Percentiles rank a stretch among this genome's conserved stretches.
Evolutionary conservation across 192 early-diverging fungal species (phyloP).

Genomic region (Mortierella hygrophila): DNA sequence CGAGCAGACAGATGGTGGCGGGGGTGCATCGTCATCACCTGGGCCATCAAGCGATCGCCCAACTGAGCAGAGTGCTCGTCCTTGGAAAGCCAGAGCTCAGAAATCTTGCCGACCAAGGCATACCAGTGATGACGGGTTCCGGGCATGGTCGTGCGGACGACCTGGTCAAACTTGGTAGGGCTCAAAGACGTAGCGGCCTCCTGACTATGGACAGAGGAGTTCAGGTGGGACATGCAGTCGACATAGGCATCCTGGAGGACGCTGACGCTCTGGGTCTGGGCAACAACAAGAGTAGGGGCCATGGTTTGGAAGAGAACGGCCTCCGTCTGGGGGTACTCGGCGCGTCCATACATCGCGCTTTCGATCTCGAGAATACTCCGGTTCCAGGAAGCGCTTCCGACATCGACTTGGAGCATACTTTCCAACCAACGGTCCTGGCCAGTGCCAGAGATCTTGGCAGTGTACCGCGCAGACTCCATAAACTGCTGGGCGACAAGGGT

Average conservation of each 20-base stretch:
- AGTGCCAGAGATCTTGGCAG: constrained; percentile 47
- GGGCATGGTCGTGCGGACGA: constrained; percentile 37
- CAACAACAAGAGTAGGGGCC: constrained; percentile 48
- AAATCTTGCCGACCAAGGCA: constrained; percentile 52
- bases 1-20: constrained; percentile 38
- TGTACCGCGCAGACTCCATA: constrained; percentile 53
- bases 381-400: constrained; percentile 47
- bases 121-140: constrained; percentile 56
- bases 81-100: constrained; percentile 51
- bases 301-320: constrained; percentile 50
- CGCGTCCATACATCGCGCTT: constrained; percentile 47
- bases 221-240: constrained; percentile 41
- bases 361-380: constrained; percentile 46
- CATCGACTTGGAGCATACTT: constrained; percentile 54
- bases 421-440: constrained; percentile 50
- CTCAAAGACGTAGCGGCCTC: background rate
- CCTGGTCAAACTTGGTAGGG: constrained; percentile 43
- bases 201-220: constrained; percentile 20
- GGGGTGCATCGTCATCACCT: constrained; percentile 53
- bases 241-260: constrained; percentile 49
- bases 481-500: constrained; percentile 54
- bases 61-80: constrained; percentile 35
- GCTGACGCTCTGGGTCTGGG: constrained; percentile 44
- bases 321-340: constrained; percentile 49
- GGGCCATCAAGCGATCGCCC: constrained; percentile 49